Evolutionary conservation across 176 grass and related monocot genomes (phyloP).

Genomic region (Poa annua): DNA sequence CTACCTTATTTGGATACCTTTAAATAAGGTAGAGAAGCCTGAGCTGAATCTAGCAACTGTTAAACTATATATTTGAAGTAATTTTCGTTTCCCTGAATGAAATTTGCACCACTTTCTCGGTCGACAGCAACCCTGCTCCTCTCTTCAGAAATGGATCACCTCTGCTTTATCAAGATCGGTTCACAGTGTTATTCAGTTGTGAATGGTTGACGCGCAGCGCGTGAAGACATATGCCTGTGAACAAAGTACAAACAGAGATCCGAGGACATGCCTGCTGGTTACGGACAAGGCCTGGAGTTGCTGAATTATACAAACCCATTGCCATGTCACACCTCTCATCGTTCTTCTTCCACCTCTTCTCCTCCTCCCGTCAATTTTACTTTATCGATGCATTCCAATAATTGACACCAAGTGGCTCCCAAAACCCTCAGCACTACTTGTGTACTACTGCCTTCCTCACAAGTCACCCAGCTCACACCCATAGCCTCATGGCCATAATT

Average conservation of each 20-base stretch:
- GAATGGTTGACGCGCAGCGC: not conserved
- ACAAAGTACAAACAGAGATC: not conserved
- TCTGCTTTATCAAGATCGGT: not conserved
- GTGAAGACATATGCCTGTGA: not conserved
- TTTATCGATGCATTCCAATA: slow-evolving; percentile 34
- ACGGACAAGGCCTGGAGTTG: slow-evolving; percentile 3
- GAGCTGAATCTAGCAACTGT: not conserved
- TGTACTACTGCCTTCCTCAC: not conserved
- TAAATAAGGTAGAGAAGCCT: too few relatives aligned
- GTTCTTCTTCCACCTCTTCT: not conserved
- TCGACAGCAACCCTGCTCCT: not conserved
- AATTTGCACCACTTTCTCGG: not conserved
- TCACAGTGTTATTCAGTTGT: too few relatives aligned
- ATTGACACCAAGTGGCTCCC: slow-evolving; percentile 43
- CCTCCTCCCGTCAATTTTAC: too few relatives aligned
- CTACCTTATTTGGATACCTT: too few relatives aligned
- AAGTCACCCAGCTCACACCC: slow-evolving; percentile 4
- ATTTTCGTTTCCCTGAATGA: not conserved
- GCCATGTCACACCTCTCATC: slow-evolving; percentile 39
- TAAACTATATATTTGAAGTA: not conserved
- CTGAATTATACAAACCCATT: not conserved
- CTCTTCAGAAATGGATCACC: not conserved
- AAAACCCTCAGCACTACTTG: not conserved
- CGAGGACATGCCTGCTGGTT: not conserved
- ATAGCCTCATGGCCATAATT: slow-evolving; percentile 8